A percentile compares a stretch with the other conserved stretches of the same genome.
Evolutionary conservation across 345 rosid species (phyloP).

Genomic region (Citrus unshiu): DNA sequence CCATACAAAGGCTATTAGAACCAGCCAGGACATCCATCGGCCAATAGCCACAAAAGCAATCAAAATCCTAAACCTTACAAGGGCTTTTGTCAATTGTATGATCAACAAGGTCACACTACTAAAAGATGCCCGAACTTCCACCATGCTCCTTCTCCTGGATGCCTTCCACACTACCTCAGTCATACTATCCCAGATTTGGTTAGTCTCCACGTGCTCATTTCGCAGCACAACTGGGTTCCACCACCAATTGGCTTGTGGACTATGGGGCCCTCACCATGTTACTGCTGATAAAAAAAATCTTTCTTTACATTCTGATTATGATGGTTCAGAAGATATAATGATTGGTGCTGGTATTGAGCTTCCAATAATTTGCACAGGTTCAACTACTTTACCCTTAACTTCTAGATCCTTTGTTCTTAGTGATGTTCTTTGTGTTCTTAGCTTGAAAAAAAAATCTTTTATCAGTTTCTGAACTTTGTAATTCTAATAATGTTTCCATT

Average conservation of each 20-base stretch:
- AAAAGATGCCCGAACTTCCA: too few relatives aligned
- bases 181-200: too few relatives aligned
- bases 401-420: neutral
- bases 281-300: neutral
- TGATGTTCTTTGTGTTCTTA: neutral
- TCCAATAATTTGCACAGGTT: neutral
- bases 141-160: too few relatives aligned
- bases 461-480: neutral
- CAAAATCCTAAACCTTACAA: too few relatives aligned
- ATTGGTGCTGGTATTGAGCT: neutral
- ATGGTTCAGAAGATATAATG: neutral
- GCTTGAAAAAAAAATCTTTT: neutral
- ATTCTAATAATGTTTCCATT: neutral
- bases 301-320: neutral
- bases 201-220: neutral
- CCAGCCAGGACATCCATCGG: too few relatives aligned
- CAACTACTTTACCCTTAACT: neutral
- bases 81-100: too few relatives aligned
- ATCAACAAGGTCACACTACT: too few relatives aligned
- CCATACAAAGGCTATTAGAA: too few relatives aligned
- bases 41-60: too few relatives aligned
- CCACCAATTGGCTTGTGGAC: neutral
- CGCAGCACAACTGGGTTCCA: too few relatives aligned
- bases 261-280: neutral
- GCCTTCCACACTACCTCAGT: too few relatives aligned